Base-by-base conservation (phyloP, 805 yeast species). In the Lipomyces orientalis region DNA sequence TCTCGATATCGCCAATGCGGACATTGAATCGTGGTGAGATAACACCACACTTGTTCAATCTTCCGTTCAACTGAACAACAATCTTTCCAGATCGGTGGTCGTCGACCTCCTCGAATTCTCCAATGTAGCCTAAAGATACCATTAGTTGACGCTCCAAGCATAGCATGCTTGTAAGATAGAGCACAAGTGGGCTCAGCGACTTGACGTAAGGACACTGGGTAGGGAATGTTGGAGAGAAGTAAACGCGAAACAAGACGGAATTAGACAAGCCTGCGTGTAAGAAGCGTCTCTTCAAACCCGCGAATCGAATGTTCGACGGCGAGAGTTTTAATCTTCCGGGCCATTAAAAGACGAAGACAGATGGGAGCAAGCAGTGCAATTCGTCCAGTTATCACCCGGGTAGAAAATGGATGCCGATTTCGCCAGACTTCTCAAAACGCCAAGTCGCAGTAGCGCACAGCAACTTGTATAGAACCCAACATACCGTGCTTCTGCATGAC, bases 341-440 rank as follows among this genome's bases (percentile, higher is more conserved):
- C 88, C 89, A 86, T 92, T 93, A 93, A 92, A 93, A 88, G 97
- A 92, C 97, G 90, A 93, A 88, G 84, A 85, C 96, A 89, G 94
- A 93, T 90, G 82, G 88, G 83, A 64, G 60, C 46, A 55, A 80
- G 80, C 81, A 90, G 89, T 90, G 86, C 97, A 87, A 81, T 83
- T 93, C 97, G 91, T 91, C 97, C 93, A 93, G 97, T 93, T 93
- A 93, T 93, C 96, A 91, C 88, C 89, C 97, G 97, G 95, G 64
- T 46, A 9, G 34, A 10, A 56, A 29, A 25, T 8, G 9, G 2
- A 16, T 43, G 5, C 16, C 29, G 29, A 43, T 43, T 19, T 43
- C 49, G 5, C 49, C 49, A 43, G 16, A 43, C 16, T 19, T 10
- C 49, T 19, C 49, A 25, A 25, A 25, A 25, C 16, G 49, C 49